Percentiles rank a stretch among this genome's conserved stretches.
Conservation (phyloP, 1,139 yeast species). For the Saccharomyces hybrid region DNA sequence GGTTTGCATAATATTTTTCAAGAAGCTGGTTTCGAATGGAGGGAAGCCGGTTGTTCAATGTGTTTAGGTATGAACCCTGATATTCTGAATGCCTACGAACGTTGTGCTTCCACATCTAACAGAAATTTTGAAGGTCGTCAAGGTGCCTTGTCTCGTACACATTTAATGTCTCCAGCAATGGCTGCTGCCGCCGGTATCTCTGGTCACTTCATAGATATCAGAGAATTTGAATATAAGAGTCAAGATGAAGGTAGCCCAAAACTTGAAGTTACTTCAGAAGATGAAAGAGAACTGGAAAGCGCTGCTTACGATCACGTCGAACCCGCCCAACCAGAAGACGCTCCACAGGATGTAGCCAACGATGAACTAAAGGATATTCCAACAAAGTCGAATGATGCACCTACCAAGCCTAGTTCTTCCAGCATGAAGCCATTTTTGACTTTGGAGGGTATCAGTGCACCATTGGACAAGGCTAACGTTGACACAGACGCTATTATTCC, state of each 20-base stretch:
- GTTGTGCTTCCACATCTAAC: constrained; percentile 98
- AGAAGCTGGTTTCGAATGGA: constrained; percentile 95
- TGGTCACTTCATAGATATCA: constrained; percentile 86
- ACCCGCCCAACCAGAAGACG: constrained; percentile 38
- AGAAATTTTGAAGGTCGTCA: constrained; percentile 99
- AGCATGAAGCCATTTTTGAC: constrained; percentile 74
- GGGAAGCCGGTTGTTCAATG: constrained; percentile 99
- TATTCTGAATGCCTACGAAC: constrained; percentile 85
- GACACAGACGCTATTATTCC: constrained; percentile 99
- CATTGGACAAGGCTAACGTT: constrained; percentile 86
- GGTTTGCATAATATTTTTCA: constrained; percentile 86
- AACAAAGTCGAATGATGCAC: constrained; percentile 47
- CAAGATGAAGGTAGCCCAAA: constrained; percentile 51
- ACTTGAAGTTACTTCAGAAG: constrained; percentile 48
- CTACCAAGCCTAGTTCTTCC: constrained; percentile 38
- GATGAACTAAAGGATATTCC: constrained; percentile 59
- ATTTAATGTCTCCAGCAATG: constrained; percentile 97
- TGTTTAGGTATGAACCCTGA: constrained; percentile 99
- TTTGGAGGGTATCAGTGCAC: constrained; percentile 84
- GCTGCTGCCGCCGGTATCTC: constrained; percentile 97
- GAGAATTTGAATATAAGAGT: constrained; percentile 58
- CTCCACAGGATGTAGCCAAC: constrained; percentile 28
- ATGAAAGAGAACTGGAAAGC: constrained; percentile 52
- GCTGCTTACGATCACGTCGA: constrained; percentile 67
- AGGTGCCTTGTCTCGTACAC: constrained; percentile 95